Evolutionary conservation across 2,329 filamentous ascomycete species (phyloP).

Genomic region (Neoarthrinium moseri): DNA sequence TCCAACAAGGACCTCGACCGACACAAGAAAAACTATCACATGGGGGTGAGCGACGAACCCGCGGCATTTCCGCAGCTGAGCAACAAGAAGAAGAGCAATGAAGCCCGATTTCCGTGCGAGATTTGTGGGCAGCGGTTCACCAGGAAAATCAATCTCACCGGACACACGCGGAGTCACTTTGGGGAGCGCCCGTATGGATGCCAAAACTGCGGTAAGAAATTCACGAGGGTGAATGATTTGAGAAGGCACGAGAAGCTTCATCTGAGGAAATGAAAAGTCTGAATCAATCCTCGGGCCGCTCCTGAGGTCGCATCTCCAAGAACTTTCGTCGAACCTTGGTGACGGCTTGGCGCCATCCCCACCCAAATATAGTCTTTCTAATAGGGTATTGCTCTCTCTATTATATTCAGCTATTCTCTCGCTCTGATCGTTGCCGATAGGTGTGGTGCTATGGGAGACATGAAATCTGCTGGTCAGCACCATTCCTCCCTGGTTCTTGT

Average conservation of each 20-base stretch:
- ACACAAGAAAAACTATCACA: constrained; percentile 9
- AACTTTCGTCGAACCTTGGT: too few relatives aligned
- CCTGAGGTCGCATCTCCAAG: too few relatives aligned
- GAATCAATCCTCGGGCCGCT: too few relatives aligned
- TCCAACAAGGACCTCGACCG: constrained; percentile 6
- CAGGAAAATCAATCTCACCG: constrained; percentile 6
- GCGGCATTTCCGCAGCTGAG: background rate
- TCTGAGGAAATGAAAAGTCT: background rate
- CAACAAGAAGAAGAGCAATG: constrained; percentile 5
- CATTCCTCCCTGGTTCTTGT: too few relatives aligned
- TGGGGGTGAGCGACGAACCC: background rate
- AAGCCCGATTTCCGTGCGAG: constrained; percentile 1
- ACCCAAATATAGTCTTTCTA: too few relatives aligned
- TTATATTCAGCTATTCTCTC: too few relatives aligned
- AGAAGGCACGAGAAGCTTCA: constrained; percentile 11
- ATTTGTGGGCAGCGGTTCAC: constrained; percentile 8
- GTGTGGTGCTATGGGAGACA: too few relatives aligned
- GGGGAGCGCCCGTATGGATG: constrained; percentile 5
- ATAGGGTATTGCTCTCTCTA: too few relatives aligned
- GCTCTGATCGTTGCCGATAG: too few relatives aligned
- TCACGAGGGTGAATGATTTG: constrained; percentile 11
- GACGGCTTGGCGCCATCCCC: too few relatives aligned
- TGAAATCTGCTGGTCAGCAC: too few relatives aligned
- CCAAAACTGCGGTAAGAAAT: constrained; percentile 3
- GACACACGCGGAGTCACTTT: constrained; percentile 6